phyloP scores from a whole-genome alignment of 1,284 basidiomycete genomes.

The Melampsora larici-populina region DNA sequence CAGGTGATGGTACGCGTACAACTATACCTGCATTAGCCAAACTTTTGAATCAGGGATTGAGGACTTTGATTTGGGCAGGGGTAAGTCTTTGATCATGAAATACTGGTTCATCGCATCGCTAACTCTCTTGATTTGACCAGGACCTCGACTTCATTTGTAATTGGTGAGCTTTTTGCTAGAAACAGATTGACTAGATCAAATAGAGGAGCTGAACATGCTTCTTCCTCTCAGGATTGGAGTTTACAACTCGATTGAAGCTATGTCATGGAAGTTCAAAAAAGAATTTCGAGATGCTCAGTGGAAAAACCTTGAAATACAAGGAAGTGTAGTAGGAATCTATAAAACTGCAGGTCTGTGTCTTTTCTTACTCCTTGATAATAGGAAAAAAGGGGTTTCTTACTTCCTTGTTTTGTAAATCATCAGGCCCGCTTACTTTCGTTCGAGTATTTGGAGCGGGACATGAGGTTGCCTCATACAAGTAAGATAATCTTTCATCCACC shows the following conservation, averaged over 20 bases:
- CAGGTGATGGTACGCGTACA: conserved; percentile 27
- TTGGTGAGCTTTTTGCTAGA: conserved; percentile 7
- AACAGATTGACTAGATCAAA: not conserved
- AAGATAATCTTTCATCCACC: not conserved
- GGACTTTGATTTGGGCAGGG: conserved; percentile 43
- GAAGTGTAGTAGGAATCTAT: conserved; percentile 17
- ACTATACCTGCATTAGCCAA: conserved; percentile 31
- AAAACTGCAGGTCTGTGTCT: conserved; percentile 23
- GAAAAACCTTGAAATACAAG: conserved; percentile 8
- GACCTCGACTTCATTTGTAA: conserved; percentile 41
- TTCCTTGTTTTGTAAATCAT: not conserved
- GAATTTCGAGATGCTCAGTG: conserved; percentile 34
- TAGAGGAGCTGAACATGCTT: not conserved
- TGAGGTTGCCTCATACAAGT: conserved; percentile 40
- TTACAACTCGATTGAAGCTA: conserved; percentile 31
- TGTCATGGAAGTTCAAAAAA: conserved; percentile 26
- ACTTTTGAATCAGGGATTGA: conserved; percentile 37
- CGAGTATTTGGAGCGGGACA: conserved; percentile 34
- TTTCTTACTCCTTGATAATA: not conserved
- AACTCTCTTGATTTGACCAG: conserved; percentile 10
- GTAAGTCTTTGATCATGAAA: conserved; percentile 11
- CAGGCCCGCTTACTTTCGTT: conserved; percentile 39
- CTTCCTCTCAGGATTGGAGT: conserved; percentile 17
- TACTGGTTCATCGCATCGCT: not conserved
- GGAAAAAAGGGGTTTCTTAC: not conserved